Base-by-base conservation (phyloP, 176 grass and related monocot species). In the Aegilops speltoides region DNA sequence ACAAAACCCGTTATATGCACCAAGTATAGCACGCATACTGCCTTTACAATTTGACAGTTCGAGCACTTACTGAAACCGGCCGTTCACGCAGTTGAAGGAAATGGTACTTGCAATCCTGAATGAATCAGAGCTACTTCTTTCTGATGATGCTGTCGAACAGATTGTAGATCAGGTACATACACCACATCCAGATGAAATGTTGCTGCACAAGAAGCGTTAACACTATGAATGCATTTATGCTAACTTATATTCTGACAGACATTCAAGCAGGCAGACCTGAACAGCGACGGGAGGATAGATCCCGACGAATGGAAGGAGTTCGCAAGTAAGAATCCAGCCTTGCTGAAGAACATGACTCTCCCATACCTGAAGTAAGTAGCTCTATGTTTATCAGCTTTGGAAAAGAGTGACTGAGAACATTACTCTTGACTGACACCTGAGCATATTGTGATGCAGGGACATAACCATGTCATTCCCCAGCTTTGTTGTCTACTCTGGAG, bases 81-180 rank as follows among this genome's bases (percentile, higher is more conserved):
- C n/a, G 19, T 61, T 79, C 50, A 14, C 31, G 67, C 81, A 98
- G 94, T 75, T 96, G 87, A 94, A 94, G 71, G 94, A 98, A 84
- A 96, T 98, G 97, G 97, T 98, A 17, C 50, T 91, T 23, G 97
- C 97, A 64, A 73, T 98, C 88, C 78, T 98, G 76, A 91, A 91
- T 31, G 97, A 98, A 85, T 98, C 97, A 1, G 88, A 91, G 40
- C 48, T 96, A 26, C 1, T 60, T 57, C 94, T 98, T 60, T 98
- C 94, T 64, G 94, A 98, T 34, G 97, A 98, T 4, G 69, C 88
- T 19, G 86, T 98, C 2, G 90, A 98, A 74, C 48, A 81, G 86
- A 98, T 98, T 81, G 90, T 98, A 26, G 83, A 93, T 81, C 89
- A 93, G 90, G 97, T 96, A 82, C 69, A 85, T 94, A 79, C 69